Evolutionary conservation across 768 basidiomycete species (phyloP).

Genomic region (Cubamyces sp.): DNA sequence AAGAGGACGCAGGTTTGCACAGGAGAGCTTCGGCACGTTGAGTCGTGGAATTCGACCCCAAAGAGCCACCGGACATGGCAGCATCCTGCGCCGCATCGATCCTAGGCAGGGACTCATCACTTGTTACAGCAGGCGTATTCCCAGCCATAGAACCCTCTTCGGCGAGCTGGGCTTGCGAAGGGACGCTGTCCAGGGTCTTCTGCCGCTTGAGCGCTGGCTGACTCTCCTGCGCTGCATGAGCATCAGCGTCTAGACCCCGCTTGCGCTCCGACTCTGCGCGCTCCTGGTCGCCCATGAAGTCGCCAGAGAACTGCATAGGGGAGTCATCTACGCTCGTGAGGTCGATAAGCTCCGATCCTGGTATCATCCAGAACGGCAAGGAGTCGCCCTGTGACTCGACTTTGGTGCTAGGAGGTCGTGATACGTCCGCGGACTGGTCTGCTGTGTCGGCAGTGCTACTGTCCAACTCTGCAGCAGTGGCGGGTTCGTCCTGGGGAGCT

Average conservation of each 20-base stretch:
- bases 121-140: neutral
- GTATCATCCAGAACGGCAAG: neutral
- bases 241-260: neutral
- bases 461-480: too few species aligned
- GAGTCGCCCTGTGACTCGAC: neutral
- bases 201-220: neutral
- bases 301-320: constrained; percentile 2
- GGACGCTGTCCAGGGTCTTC: neutral
- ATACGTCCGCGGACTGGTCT: neutral
- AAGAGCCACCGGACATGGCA: too few species aligned
- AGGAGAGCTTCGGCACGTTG: neutral
- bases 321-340: neutral
- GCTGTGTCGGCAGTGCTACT: too few species aligned
- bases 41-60: too few species aligned
- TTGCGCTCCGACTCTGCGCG: constrained; percentile 4
- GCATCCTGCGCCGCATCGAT: too few species aligned
- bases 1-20: too few species aligned
- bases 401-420: neutral
- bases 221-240: neutral
- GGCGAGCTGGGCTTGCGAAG: neutral
- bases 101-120: too few species aligned
- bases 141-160: neutral
- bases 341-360: constrained; percentile 13
- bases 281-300: neutral
- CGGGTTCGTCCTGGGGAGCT: neutral